phyloP scores from a whole-genome alignment of 1,284 basidiomycete species.

The Trametes sp. region DNA sequence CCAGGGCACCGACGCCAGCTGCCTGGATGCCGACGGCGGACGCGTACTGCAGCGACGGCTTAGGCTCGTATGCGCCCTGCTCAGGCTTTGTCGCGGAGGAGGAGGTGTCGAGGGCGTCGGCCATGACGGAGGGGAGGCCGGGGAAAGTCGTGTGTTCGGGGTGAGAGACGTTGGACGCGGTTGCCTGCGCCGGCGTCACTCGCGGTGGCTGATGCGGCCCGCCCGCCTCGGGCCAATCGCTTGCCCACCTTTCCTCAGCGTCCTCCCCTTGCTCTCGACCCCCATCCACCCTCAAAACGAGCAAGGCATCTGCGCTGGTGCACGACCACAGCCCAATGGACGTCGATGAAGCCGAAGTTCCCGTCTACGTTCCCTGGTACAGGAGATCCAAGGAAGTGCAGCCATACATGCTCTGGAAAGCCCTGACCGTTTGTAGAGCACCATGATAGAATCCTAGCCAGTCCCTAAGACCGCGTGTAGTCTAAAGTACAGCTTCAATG shows the following conservation, averaged over 20 bases:
- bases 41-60: constrained; percentile 65
- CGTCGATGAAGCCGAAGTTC: not conserved
- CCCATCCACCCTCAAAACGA: too few species aligned
- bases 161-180: constrained; percentile 28
- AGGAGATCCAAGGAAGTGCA: constrained; percentile 41
- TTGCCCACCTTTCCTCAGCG: constrained; percentile 25
- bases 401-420: constrained; percentile 49
- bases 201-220: constrained; percentile 23
- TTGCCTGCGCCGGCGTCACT: constrained; percentile 26
- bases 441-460: constrained; percentile 26
- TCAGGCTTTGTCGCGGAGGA: constrained; percentile 19
- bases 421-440: constrained; percentile 40
- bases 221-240: constrained; percentile 25
- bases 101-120: constrained; percentile 32
- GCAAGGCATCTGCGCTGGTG: too few species aligned
- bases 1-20: constrained; percentile 78
- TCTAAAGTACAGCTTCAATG: constrained; percentile 32
- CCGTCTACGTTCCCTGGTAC: constrained; percentile 48
- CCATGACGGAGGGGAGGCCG: constrained; percentile 36
- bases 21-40: constrained; percentile 71
- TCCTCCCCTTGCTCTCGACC: not conserved
- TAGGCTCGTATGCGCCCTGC: constrained; percentile 57
- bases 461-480: constrained; percentile 14
- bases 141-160: constrained; percentile 27
- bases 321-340: too few species aligned